phyloP scores from a whole-genome alignment of 2,329 filamentous ascomycete genomes.

The Diaporthe destruens region DNA sequence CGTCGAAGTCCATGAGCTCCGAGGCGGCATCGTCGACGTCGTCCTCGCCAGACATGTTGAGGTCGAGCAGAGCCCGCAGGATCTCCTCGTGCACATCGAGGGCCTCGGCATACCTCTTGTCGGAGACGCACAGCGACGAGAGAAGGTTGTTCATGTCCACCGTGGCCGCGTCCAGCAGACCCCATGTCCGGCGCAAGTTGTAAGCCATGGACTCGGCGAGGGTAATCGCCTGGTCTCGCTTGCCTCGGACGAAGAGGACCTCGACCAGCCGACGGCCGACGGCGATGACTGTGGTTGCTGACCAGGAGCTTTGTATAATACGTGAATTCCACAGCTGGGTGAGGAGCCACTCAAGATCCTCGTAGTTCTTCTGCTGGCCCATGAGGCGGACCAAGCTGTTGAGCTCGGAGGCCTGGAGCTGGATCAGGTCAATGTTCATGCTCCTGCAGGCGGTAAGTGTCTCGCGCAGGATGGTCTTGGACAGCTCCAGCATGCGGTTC shows the following conservation, averaged over 20 bases:
- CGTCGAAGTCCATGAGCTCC: slow-evolving; percentile 41
- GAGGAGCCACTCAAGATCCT: slow-evolving; percentile 43
- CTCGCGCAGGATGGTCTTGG: slow-evolving; percentile 43
- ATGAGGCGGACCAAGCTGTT: slow-evolving; percentile 42
- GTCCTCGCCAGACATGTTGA: slow-evolving; percentile 38
- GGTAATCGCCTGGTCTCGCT: slow-evolving; percentile 40
- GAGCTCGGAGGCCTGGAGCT: slow-evolving; percentile 41
- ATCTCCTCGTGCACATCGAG: slow-evolving; percentile 42
- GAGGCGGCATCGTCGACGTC: slow-evolving; percentile 39
- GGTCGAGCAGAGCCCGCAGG: slow-evolving; percentile 41
- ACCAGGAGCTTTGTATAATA: slow-evolving; percentile 41
- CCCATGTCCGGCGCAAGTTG: slow-evolving; percentile 43
- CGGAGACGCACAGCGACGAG: slow-evolving; percentile 40
- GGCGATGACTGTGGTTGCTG: slow-evolving; percentile 40
- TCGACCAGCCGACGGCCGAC: slow-evolving; percentile 41
- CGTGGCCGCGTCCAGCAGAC: slow-evolving; percentile 41
- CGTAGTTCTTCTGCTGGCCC: slow-evolving; percentile 43
- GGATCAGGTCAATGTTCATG: slow-evolving; percentile 42
- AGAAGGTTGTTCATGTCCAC: slow-evolving; percentile 43
- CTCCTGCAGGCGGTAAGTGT: slow-evolving; percentile 41
- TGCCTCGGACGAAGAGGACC: slow-evolving; percentile 41
- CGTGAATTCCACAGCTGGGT: slow-evolving; percentile 43
- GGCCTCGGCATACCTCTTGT: slow-evolving; percentile 40
- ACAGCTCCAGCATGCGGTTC: slow-evolving; percentile 41
- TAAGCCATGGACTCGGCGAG: slow-evolving; percentile 43